Evolutionary conservation across 2,329 filamentous ascomycete species (phyloP), one percentile per base, ranked within the genome.

Genomic region (Phaeomoniella chlamydospora): DNA sequence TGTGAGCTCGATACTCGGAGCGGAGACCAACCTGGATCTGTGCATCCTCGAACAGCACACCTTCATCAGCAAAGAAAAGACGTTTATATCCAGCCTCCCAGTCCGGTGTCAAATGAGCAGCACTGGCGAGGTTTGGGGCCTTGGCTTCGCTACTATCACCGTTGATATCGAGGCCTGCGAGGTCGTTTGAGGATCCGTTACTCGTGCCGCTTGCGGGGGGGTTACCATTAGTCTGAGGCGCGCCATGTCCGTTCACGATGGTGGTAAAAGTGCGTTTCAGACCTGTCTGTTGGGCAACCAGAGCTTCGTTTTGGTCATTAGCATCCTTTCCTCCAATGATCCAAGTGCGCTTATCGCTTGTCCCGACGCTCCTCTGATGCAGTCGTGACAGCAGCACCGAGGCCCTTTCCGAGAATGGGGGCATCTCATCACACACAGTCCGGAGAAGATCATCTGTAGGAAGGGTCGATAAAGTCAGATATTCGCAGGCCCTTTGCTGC

Each of bases 391-490:
- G 67, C 17, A 98, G 66, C 2, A 90, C 88, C 4, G 90, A 96
- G 39, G 93, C 79, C 41, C 92, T 71, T 56, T 98, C 87, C 0
- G 90, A 92, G 61, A 96, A 98, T 0, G 90, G 87, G 2, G 90
- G 90, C 92, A 98, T 98, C 56, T 98, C 90, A 48, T 98, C 90
- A 56, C 87, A 94, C 4, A 98, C 78, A 0, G 90, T 96, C 35
- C 90, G 76, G 10, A 98, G 67, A 4, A 98, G 70, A 45, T 96
- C 87, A 49, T 98, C 90, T 0, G 84, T 85, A 0, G 85, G 81
- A 54, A 92, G 70, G 19, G 74, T 87, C 13, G 86, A 85, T 42
- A 98, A 67, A 1, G 81, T 77, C 40, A 94, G 67, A 55, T 96
- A 98, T 56, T 98, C 90, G 60, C 86, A 98, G 11, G 90, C 88